These are phyloP conservation scores for Cyclotella atomus DNA, from an alignment of 108 stramenopile genomes.

Conservation along the genomic window DNA sequence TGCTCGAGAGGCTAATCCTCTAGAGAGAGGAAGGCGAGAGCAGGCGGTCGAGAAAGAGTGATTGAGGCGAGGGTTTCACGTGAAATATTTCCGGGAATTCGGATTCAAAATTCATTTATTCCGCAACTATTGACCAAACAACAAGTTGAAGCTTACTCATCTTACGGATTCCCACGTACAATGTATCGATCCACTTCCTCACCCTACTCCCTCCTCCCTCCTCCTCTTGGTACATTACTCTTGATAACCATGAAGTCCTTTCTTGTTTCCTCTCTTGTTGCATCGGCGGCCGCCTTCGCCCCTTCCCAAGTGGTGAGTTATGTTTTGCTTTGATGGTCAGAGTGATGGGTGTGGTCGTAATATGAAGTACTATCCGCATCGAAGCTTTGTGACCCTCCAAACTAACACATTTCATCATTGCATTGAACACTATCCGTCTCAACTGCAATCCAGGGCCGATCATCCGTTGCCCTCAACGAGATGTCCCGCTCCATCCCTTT, in stretches of 20 bases:
- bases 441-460: conserved; percentile 27
- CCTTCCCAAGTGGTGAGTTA: conserved; percentile 18
- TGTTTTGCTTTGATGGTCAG: not conserved
- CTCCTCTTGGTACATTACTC: too few relatives aligned
- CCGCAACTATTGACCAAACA: too few relatives aligned
- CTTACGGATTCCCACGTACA: too few relatives aligned
- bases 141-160: too few relatives aligned
- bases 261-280: conserved; percentile 1
- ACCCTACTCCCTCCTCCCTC: not conserved
- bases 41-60: too few relatives aligned
- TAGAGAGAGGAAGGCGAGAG: too few relatives aligned
- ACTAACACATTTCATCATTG: not conserved
- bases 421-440: not conserved
- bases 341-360: not conserved
- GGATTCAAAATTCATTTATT: too few relatives aligned
- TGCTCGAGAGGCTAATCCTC: not conserved
- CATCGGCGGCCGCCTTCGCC: conserved; percentile 9
- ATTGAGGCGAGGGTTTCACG: too few relatives aligned
- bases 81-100: too few relatives aligned
- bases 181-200: too few relatives aligned
- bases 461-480: conserved; percentile 74
- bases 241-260: conserved; percentile 23
- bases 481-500: conserved; percentile 93
- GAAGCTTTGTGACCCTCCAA: not conserved
- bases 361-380: not conserved